These are phyloP conservation scores for Wickerhamiella hasegawae DNA, from an alignment of 805 yeast species.

Conservation along the genomic window DNA sequence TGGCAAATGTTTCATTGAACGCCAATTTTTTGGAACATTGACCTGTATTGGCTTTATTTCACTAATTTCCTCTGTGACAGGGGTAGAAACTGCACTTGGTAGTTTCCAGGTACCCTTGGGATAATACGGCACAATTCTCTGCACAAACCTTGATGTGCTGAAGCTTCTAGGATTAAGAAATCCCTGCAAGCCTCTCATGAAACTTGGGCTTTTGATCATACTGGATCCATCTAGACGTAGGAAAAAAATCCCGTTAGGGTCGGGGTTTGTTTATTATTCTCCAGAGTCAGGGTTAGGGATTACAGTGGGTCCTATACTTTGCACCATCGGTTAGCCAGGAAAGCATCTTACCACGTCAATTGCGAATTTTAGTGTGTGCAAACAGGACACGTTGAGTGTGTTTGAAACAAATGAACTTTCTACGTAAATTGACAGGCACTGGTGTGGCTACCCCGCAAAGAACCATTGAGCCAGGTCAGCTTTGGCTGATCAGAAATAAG, in stretches of 20 bases:
- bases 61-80: neutral
- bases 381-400: neutral
- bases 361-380: neutral
- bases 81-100: neutral
- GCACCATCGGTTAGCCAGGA: no score
- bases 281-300: neutral
- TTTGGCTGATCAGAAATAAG: constrained; percentile 57
- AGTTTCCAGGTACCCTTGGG: constrained; percentile 3
- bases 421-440: constrained; percentile 1
- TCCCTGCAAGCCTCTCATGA: neutral
- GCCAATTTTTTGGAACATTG: constrained; percentile 34
- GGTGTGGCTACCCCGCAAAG: constrained; percentile 34
- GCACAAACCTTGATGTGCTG: neutral
- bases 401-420: constrained; percentile 2
- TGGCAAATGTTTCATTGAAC: constrained; percentile 28
- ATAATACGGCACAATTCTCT: constrained; percentile 5
- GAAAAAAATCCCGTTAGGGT: neutral
- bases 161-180: neutral
- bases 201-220: neutral
- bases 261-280: neutral
- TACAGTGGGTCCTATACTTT: neutral
- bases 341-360: no score
- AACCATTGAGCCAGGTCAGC: constrained; percentile 62
- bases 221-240: neutral
- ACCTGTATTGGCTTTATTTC: neutral